Conservation (phyloP, 805 yeast species). For the Scheffersomyces spartinae region DNA sequence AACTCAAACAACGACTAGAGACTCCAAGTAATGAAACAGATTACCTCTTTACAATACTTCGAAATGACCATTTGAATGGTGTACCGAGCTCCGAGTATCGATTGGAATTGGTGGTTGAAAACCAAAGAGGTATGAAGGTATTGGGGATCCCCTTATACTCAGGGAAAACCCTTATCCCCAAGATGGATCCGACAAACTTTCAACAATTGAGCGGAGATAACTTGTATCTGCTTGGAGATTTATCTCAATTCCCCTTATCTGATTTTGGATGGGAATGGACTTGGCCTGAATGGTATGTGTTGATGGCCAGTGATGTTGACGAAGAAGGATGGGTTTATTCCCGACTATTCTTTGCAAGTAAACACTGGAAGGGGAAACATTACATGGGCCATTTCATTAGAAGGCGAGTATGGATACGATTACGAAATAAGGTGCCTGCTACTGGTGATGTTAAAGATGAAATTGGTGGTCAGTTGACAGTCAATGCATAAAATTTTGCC, state of each 20-base stretch:
- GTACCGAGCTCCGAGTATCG: constrained; percentile 2
- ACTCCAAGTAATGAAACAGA: constrained; percentile 1
- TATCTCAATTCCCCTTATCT: constrained; percentile 35
- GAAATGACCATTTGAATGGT: background rate
- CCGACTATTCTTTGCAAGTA: constrained; percentile 34
- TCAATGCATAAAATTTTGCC: too few species aligned
- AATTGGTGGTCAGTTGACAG: too few species aligned
- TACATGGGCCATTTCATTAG: constrained; percentile 52
- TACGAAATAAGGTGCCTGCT: constrained; percentile 17
- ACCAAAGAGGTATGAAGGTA: constrained; percentile 41
- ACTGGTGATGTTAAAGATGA: too few species aligned
- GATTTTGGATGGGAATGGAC: constrained; percentile 55
- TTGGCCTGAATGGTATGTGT: constrained; percentile 64
- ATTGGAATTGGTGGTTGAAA: constrained; percentile 38
- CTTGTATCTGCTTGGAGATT: constrained; percentile 12
- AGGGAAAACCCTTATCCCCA: constrained; percentile 32
- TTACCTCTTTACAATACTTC: background rate
- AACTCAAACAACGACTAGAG: constrained; percentile 2
- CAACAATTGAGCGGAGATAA: constrained; percentile 32
- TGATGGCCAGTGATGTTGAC: constrained; percentile 62
- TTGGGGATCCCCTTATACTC: constrained; percentile 42
- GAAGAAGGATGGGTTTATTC: constrained; percentile 81
- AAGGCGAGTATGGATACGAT: constrained; percentile 51
- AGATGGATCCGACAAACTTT: constrained; percentile 39
- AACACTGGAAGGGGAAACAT: constrained; percentile 54